These are phyloP conservation scores for Penicillium sp. DNA, from an alignment of 2,329 filamentous ascomycete species.

Conservation along the genomic window DNA sequence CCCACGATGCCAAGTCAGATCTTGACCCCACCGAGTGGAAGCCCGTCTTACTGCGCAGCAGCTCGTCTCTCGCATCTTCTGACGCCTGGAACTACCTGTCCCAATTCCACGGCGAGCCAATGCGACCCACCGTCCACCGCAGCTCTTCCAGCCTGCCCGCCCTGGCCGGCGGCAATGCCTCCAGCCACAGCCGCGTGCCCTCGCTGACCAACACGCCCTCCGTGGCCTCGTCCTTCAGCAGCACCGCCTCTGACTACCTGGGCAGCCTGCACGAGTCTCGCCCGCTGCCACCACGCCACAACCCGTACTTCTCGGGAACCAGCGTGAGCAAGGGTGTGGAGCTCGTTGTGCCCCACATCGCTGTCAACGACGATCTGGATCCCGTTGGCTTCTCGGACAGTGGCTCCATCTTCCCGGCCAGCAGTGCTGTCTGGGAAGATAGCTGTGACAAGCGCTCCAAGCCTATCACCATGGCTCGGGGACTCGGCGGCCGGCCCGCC, in stretches of 20 bases:
- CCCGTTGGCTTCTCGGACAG: constrained; percentile 21
- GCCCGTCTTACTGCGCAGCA: constrained; percentile 39
- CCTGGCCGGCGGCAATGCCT: constrained; percentile 22
- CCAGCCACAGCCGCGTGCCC: constrained; percentile 21
- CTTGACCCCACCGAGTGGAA: constrained; percentile 54
- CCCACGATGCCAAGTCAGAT: constrained; percentile 45
- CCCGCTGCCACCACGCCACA: constrained; percentile 43
- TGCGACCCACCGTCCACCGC: constrained; percentile 22
- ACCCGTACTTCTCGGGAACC: constrained; percentile 38
- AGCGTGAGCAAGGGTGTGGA: constrained; percentile 38
- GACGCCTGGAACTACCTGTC: constrained; percentile 49
- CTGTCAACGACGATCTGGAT: constrained; percentile 14
- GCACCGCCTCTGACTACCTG: constrained; percentile 37
- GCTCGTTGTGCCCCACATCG: constrained; percentile 44
- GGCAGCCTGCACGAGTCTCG: constrained; percentile 29
- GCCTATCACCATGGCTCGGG: constrained; percentile 12
- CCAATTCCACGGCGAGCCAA: constrained; percentile 41
- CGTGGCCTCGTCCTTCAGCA: constrained; percentile 41
- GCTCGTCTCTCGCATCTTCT: constrained; percentile 31
- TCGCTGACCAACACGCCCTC: constrained; percentile 41
- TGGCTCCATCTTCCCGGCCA: constrained; percentile 32
- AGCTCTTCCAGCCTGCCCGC: constrained; percentile 37
- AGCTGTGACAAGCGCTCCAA: constrained; percentile 13
- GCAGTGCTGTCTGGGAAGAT: constrained; percentile 31
- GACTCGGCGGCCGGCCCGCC: constrained; percentile 2